These are phyloP conservation scores for Solanum clarkiae DNA, from an alignment of 257 asterid genomes.

Conservation along the genomic window DNA sequence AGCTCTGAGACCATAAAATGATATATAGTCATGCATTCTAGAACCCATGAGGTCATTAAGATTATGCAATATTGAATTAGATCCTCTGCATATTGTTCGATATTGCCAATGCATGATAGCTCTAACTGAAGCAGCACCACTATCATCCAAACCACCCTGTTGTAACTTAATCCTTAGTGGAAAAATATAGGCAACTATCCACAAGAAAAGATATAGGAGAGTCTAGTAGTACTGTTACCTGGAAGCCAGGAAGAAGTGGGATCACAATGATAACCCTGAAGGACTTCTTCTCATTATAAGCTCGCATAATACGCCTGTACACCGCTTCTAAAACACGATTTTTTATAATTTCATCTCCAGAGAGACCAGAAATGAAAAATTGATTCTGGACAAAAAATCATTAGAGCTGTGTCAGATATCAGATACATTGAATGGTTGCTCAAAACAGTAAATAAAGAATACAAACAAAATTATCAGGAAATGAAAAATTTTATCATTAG, in stretches of 20 bases:
- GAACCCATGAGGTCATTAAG: slow-evolving; percentile 61
- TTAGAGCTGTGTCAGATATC: slow-evolving; percentile 16
- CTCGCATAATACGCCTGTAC: slow-evolving; percentile 68
- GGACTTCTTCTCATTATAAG: slow-evolving; percentile 70
- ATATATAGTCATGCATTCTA: slow-evolving; percentile 69
- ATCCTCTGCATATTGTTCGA: slow-evolving; percentile 78
- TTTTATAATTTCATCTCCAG: slow-evolving; percentile 75
- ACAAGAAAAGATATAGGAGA: not conserved
- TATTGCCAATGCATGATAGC: slow-evolving; percentile 99
- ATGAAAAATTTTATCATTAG: not conserved
- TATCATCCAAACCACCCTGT: slow-evolving; percentile 96
- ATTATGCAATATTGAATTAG: slow-evolving; percentile 68
- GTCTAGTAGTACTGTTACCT: slow-evolving; percentile 31
- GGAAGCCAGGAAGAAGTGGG: slow-evolving; percentile 96
- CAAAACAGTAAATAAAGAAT: not conserved
- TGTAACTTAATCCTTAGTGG: slow-evolving; percentile 7
- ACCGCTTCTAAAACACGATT: slow-evolving; percentile 83
- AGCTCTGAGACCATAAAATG: slow-evolving; percentile 81
- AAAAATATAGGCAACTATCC: not conserved
- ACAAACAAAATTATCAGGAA: not conserved
- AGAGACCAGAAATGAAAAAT: slow-evolving; percentile 92
- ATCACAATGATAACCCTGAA: slow-evolving; percentile 88
- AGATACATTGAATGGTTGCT: not conserved
- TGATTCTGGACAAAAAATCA: slow-evolving; percentile 57
- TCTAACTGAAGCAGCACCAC: slow-evolving; percentile 97